These are phyloP conservation scores for Globisporangium nodosum DNA, from an alignment of 352 stramenopile genomes.

Conservation along the genomic window DNA sequence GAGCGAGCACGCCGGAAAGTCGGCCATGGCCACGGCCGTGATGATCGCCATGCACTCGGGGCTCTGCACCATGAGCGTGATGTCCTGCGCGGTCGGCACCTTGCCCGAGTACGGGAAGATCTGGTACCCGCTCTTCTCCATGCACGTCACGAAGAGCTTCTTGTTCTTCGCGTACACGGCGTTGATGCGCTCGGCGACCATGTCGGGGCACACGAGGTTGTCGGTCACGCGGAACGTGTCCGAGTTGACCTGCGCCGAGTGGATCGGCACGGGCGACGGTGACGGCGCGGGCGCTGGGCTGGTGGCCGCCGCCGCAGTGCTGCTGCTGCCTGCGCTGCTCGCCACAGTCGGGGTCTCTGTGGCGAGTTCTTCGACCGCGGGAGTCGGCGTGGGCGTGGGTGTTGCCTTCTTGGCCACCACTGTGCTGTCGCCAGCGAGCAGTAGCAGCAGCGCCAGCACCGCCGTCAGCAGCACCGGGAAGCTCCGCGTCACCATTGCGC, in stretches of 20 bases:
- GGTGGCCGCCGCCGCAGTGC: not conserved
- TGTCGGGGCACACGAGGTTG: constrained; percentile 34
- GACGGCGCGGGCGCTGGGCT: not conserved
- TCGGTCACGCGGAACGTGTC: constrained; percentile 42
- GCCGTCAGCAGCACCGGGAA: not conserved
- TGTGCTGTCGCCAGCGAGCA: not conserved
- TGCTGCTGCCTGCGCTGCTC: not conserved
- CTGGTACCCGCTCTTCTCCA: constrained; percentile 41
- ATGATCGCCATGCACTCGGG: constrained; percentile 46
- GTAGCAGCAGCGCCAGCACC: not conserved
- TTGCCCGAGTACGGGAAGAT: constrained; percentile 57
- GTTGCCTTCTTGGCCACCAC: not conserved
- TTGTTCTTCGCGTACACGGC: constrained; percentile 45
- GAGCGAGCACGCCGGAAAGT: constrained; percentile 45
- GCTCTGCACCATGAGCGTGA: constrained; percentile 37
- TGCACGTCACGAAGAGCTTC: constrained; percentile 41
- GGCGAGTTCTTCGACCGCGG: not conserved
- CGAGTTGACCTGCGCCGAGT: constrained; percentile 26
- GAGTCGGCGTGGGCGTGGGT: constrained; percentile 1
- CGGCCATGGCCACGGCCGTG: constrained; percentile 30
- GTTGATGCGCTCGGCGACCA: constrained; percentile 29
- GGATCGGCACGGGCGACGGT: constrained; percentile 18
- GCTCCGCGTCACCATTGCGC: not conserved
- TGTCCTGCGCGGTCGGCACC: constrained; percentile 28
- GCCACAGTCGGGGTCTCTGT: not conserved